Evolutionary conservation across 805 yeast genomes (phyloP).

Genomic region (Nadsonia fulvescens): DNA sequence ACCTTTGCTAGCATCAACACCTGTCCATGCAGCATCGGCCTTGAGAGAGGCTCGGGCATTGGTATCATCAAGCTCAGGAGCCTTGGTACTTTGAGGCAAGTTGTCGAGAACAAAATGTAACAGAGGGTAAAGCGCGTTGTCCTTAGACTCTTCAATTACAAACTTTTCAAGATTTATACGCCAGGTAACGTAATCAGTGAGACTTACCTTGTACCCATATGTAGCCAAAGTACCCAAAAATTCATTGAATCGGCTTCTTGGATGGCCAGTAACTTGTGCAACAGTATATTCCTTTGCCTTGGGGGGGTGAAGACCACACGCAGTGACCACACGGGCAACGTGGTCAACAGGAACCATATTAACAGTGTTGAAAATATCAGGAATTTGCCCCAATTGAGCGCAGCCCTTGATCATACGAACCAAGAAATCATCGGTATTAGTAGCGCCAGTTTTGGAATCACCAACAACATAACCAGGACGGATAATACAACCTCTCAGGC

Average conservation of each 20-base stretch:
- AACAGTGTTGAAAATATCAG: constrained; percentile 72
- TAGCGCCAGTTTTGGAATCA: constrained; percentile 62
- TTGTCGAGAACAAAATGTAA: constrained; percentile 88
- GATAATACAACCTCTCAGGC: constrained; percentile 73
- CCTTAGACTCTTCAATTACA: constrained; percentile 57
- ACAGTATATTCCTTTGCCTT: constrained; percentile 36
- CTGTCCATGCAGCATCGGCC: constrained; percentile 44
- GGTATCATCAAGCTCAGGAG: constrained; percentile 84
- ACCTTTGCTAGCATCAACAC: constrained; percentile 50
- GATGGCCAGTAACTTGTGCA: constrained; percentile 95
- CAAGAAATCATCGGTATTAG: constrained; percentile 93
- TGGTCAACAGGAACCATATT: constrained; percentile 98
- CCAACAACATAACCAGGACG: constrained; percentile 97
- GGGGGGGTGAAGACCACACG: constrained; percentile 69
- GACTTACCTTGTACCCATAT: constrained; percentile 56
- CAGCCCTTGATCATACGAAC: constrained; percentile 90
- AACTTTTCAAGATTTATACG: constrained; percentile 52
- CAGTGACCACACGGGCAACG: constrained; percentile 79
- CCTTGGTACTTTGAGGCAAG: constrained; percentile 77
- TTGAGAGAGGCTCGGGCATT: constrained; percentile 60
- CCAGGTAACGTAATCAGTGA: constrained; percentile 64
- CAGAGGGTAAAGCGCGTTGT: constrained; percentile 80
- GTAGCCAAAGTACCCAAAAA: constrained; percentile 45
- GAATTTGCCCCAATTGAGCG: constrained; percentile 69
- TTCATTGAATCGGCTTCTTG: constrained; percentile 66